A percentile compares a stretch with the other conserved stretches of the same genome.
These are phyloP conservation scores for Ustilago nuda DNA, from an alignment of 1,284 basidiomycete species.

Conservation along the genomic window DNA sequence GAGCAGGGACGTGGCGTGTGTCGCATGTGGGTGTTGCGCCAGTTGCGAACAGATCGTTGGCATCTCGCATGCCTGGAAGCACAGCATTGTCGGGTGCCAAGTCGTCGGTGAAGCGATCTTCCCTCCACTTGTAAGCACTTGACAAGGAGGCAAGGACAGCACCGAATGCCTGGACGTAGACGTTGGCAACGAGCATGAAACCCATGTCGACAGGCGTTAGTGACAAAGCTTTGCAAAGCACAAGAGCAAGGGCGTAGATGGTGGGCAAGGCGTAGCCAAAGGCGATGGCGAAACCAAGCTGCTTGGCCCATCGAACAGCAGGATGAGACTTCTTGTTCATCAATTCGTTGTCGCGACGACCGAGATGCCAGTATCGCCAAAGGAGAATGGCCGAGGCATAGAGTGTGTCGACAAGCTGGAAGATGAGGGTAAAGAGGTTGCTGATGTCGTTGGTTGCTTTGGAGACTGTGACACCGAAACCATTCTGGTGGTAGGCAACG, in stretches of 20 bases:
- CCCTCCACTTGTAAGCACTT: slow-evolving; percentile 49
- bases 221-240: slow-evolving; percentile 29
- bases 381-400: slow-evolving; percentile 46
- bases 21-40: slow-evolving; percentile 3
- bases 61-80: slow-evolving; percentile 35
- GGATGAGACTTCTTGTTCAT: slow-evolving; percentile 31
- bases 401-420: slow-evolving; percentile 47
- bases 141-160: slow-evolving; percentile 48
- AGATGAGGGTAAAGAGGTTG: slow-evolving; percentile 43
- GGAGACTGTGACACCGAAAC: slow-evolving; percentile 29
- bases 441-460: slow-evolving; percentile 32
- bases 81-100: slow-evolving; percentile 47
- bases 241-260: slow-evolving; percentile 41
- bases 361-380: slow-evolving; percentile 50
- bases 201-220: slow-evolving; percentile 40
- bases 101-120: slow-evolving; percentile 48
- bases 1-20: slow-evolving; percentile 5
- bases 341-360: slow-evolving; percentile 44
- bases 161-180: slow-evolving; percentile 53
- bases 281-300: slow-evolving; percentile 44
- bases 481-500: slow-evolving; percentile 9
- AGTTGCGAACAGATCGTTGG: slow-evolving; percentile 22
- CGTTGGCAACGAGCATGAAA: slow-evolving; percentile 57
- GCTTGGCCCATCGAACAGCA: slow-evolving; percentile 28
- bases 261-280: slow-evolving; percentile 51